Conservation (phyloP, 116 monocot species). For the Zostera marina region DNA sequence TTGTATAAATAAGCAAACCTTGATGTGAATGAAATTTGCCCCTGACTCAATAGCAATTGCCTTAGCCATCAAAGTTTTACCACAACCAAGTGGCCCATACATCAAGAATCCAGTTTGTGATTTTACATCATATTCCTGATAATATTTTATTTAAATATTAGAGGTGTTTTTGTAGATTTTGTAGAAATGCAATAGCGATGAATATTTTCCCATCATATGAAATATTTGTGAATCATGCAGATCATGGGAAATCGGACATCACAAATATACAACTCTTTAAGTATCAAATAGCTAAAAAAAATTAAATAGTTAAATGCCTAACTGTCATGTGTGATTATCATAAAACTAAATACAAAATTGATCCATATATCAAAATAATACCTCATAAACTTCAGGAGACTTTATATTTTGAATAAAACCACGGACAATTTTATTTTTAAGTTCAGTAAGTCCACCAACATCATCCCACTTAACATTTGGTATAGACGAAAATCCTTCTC, state of each 20-base stretch:
- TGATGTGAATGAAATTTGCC: slow-evolving; percentile 93
- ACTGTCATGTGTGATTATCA: not conserved
- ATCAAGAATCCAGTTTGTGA: slow-evolving; percentile 77
- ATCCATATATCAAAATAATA: slow-evolving; percentile 12
- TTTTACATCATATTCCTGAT: slow-evolving; percentile 70
- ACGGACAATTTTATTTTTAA: slow-evolving; percentile 61
- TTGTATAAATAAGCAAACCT: slow-evolving; percentile 25
- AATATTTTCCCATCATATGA: not conserved
- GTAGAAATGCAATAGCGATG: not conserved
- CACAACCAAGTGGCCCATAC: slow-evolving; percentile 96
- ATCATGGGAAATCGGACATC: not conserved
- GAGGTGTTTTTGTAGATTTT: not conserved
- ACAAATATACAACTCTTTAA: not conserved
- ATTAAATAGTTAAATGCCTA: not conserved
- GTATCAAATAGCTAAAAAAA: not conserved
- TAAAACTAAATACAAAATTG: not conserved
- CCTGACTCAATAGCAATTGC: slow-evolving; percentile 93
- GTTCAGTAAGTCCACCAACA: slow-evolving; percentile 68
- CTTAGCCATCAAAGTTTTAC: slow-evolving; percentile 98
- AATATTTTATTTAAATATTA: not conserved
- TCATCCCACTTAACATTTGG: slow-evolving; percentile 94
- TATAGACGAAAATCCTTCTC: slow-evolving; percentile 95
- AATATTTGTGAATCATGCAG: not conserved
- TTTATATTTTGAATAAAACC: slow-evolving; percentile 69
- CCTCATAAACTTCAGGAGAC: slow-evolving; percentile 66